Conservation (phyloP, 1,284 basidiomycete species). For the Ganoderma multipileum region DNA sequence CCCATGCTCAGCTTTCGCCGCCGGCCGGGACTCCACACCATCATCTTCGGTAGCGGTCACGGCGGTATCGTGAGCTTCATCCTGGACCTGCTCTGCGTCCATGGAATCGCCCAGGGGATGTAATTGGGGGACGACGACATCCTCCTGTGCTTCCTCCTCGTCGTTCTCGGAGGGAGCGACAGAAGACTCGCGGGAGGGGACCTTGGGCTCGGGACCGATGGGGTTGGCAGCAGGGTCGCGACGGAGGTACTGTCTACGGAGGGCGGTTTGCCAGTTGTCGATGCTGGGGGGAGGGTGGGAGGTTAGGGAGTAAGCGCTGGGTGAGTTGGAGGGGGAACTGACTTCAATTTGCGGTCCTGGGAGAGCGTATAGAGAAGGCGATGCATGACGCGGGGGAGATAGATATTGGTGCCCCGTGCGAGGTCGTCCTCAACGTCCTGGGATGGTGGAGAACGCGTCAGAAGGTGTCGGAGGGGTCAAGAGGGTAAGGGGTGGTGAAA, state of each 20-base stretch:
- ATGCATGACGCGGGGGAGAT: conserved; percentile 76
- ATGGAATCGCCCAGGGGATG: conserved; percentile 5
- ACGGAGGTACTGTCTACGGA: conserved; percentile 76
- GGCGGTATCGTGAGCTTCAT: not conserved
- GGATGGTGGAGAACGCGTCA: conserved; percentile 27
- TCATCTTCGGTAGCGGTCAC: not conserved
- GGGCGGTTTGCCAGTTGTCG: conserved; percentile 76
- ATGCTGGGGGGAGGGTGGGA: conserved; percentile 48
- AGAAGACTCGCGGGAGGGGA: conserved; percentile 35
- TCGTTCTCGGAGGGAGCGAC: conserved; percentile 30
- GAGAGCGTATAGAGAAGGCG: conserved; percentile 74
- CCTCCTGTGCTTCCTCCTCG: conserved; percentile 14
- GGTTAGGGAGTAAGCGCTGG: conserved; percentile 23
- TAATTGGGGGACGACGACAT: conserved; percentile 1
- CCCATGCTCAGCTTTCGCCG: not conserved
- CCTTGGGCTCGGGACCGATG: conserved; percentile 61
- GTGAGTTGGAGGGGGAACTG: conserved; percentile 41
- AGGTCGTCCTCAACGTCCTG: conserved; percentile 84
- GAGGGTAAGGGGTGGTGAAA: conserved; percentile 5
- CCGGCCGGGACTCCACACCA: not conserved
- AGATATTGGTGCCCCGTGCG: conserved; percentile 59
- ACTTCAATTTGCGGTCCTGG: conserved; percentile 84
- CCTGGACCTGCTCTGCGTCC: not conserved
- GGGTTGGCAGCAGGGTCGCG: conserved; percentile 75
- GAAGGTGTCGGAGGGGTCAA: conserved; percentile 14